Evolutionary conservation across 2,329 filamentous ascomycete genomes (phyloP), one percentile per base, ranked within the genome.

Genomic region (Fusarium mangiferae): DNA sequence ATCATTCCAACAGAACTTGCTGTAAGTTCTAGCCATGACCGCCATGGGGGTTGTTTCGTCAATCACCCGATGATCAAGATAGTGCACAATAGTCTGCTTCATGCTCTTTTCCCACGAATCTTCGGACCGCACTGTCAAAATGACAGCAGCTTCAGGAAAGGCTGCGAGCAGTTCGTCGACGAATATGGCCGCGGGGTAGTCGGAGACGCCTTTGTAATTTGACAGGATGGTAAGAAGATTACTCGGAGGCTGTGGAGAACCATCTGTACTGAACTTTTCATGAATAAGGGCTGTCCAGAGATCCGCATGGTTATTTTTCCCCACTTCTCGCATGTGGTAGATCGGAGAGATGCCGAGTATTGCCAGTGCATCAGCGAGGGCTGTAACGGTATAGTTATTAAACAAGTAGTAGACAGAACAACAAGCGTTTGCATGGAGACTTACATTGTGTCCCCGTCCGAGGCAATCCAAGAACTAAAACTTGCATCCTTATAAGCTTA

Each of bases 401-500:
- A 17, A 48, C 8, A 17, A 28, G 45, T 22, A 9, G 4, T 9
- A 8, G 14, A 9, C 6, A 48, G 11, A 48, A 6, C 26, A 28
- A 15, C 11, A 15, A 22, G 26, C 8, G 13, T 22, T 17, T 17
- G 3, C 6, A 12, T 8, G 1, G 9, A 48, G 14, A 12, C 46
- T n/a, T n/a, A 30, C 46, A 49, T 3, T 49, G 28, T 12, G 46
- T 49, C 13, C 46, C 46, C 4, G 28, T 49, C 6, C 46, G 46
- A 1, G 46, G 46, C 20, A 49, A 18, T n/a, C 46, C 46, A 49
- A 49, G 46, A 30, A 49, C 2, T n/a, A 49, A n/a, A n/a, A n/a
- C 0, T 17, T 49, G 46, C 46, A 49, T 49, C 46, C 3, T 49
- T 1, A 0, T 8, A n/a, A 9, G 20, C 0, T 13, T 7, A 4